A percentile compares a stretch with the other conserved stretches of the same genome.
Evolutionary conservation across 768 basidiomycete species (phyloP).

Genomic region (Amanita muscaria): DNA sequence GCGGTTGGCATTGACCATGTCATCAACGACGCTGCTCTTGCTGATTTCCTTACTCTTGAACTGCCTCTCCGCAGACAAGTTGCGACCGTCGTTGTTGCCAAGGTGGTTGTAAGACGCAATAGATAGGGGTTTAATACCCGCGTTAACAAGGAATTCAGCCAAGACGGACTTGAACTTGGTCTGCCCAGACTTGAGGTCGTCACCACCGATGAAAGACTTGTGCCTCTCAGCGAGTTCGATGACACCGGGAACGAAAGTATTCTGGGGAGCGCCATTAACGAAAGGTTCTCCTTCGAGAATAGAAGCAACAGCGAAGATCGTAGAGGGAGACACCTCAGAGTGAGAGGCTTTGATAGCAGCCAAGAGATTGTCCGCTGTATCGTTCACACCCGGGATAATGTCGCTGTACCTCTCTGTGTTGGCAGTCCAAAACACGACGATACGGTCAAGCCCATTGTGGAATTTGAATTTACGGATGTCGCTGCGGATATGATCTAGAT

Average conservation of each 20-base stretch:
- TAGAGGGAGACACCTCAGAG: conserved; percentile 92
- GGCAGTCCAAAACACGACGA: conserved; percentile 96
- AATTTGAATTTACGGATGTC: conserved; percentile 93
- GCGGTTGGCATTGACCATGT: conserved; percentile 91
- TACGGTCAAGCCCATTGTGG: conserved; percentile 73
- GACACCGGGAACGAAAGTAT: conserved; percentile 95
- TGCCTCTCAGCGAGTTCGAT: conserved; percentile 87
- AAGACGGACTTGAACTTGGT: conserved; percentile 96
- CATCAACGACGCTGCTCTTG: conserved; percentile 95
- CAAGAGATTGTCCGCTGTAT: conserved; percentile 85
- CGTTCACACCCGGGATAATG: conserved; percentile 90
- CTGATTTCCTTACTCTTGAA: conserved; percentile 99
- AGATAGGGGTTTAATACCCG: conserved; percentile 94
- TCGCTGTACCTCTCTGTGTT: conserved; percentile 98
- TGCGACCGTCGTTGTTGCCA: conserved; percentile 95
- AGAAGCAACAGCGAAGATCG: conserved; percentile 89
- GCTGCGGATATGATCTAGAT: conserved; percentile 86
- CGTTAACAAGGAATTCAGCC: conserved; percentile 97
- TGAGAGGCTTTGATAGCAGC: conserved; percentile 76
- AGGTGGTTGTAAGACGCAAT: conserved; percentile 99
- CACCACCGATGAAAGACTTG: conserved; percentile 91
- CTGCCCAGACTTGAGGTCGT: conserved; percentile 97
- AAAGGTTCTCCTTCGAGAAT: conserved; percentile 95
- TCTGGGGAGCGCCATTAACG: conserved; percentile 97
- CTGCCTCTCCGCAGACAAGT: conserved; percentile 82